phyloP scores from a whole-genome alignment of 2,329 filamentous ascomycete genomes.

The Cytospora mali region DNA sequence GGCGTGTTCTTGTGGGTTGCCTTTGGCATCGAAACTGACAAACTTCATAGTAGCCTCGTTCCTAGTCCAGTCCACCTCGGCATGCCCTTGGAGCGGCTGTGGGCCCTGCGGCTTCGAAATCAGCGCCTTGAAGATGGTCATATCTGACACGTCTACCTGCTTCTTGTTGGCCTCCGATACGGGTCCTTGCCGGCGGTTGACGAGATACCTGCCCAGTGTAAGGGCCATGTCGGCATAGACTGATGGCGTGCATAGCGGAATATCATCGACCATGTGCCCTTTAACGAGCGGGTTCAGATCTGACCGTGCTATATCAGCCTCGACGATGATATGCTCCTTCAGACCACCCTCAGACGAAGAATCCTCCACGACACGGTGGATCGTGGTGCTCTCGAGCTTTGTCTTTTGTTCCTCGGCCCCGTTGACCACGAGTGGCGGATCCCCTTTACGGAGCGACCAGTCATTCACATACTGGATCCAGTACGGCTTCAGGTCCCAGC shows the following conservation, averaged over 20 bases:
- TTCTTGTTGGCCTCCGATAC: conserved; percentile 59
- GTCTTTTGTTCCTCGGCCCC: conserved; percentile 52
- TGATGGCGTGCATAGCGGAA: conserved; percentile 64
- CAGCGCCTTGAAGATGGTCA: conserved; percentile 59
- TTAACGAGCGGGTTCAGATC: conserved; percentile 61
- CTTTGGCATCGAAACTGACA: conserved; percentile 59
- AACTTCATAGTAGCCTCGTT: conserved; percentile 66
- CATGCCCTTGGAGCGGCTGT: conserved; percentile 61
- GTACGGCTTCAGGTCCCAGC: conserved; percentile 8
- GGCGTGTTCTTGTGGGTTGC: conserved; percentile 67
- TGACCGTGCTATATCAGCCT: conserved; percentile 66
- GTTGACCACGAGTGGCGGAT: neutral
- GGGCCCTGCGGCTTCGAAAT: conserved; percentile 58
- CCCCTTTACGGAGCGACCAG: conserved; percentile 15
- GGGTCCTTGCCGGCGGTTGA: conserved; percentile 62
- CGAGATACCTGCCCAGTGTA: conserved; percentile 64
- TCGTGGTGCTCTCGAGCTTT: neutral
- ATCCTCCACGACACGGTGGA: conserved; percentile 1
- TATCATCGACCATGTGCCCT: conserved; percentile 69
- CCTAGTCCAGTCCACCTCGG: conserved; percentile 58
- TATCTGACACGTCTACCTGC: conserved; percentile 69
- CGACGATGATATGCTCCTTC: conserved; percentile 58
- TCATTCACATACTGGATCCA: conserved; percentile 16
- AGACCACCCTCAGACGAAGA: no score
- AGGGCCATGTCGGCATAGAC: conserved; percentile 52